Evolutionary conservation across 768 basidiomycete species (phyloP).

Genomic region (Lepiota brunneoincarnata): DNA sequence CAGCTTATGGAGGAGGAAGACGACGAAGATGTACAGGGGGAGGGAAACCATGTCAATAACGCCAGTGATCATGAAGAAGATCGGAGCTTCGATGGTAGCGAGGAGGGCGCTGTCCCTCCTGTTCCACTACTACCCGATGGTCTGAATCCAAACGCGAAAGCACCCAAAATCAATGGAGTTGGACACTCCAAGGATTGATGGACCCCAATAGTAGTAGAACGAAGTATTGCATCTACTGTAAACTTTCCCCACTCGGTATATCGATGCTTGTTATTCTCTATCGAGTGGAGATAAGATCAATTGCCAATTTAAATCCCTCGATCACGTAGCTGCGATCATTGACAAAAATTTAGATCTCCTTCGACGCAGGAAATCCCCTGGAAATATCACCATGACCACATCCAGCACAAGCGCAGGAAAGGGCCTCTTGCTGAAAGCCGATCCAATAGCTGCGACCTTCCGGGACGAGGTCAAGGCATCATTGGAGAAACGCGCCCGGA

Average conservation of each 20-base stretch:
- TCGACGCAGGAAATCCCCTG: background rate
- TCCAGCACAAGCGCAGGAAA: constrained; percentile 37
- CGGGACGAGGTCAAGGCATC: constrained; percentile 61
- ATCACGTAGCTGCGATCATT: background rate
- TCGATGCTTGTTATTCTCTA: background rate
- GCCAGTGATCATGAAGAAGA: constrained; percentile 20
- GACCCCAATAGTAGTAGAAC: background rate
- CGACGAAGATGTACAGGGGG: constrained; percentile 33
- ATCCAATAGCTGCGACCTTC: constrained; percentile 69
- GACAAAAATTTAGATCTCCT: constrained; percentile 2
- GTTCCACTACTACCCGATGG: constrained; percentile 4
- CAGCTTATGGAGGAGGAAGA: constrained; percentile 65
- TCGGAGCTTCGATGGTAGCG: background rate
- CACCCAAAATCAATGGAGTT: constrained; percentile 27
- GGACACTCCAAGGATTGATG: constrained; percentile 9
- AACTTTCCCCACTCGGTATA: background rate
- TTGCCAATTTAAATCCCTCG: constrained; percentile 3
- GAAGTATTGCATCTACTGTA: background rate
- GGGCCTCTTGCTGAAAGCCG: constrained; percentile 78
- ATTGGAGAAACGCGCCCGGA: constrained; percentile 32
- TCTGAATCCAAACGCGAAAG: background rate
- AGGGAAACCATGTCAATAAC: constrained; percentile 20
- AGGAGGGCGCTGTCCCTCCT: background rate
- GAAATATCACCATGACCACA: constrained; percentile 17
- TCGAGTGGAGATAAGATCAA: constrained; percentile 1